Percentiles rank a stretch among this genome's conserved stretches.
phyloP scores from a whole-genome alignment of 768 basidiomycete genomes.

The Heimioporus sp. region DNA sequence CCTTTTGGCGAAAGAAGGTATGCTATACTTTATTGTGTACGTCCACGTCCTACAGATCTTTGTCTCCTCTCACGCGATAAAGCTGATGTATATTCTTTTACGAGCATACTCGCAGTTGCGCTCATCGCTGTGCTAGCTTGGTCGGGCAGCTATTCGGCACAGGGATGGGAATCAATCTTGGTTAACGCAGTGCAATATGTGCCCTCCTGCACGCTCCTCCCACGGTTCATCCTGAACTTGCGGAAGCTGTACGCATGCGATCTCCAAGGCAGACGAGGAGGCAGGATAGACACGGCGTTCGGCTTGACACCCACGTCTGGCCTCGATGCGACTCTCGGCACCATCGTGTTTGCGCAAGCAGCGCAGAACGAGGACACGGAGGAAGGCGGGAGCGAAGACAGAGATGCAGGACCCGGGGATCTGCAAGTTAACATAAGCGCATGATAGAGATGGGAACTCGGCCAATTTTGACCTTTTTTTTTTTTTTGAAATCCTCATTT shows the following conservation, averaged over 20 bases:
- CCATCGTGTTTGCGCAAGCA: not conserved
- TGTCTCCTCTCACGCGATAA: not conserved
- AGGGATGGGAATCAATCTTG: not conserved
- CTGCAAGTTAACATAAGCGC: no score
- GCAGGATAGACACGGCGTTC: not conserved
- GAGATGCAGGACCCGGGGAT: no score
- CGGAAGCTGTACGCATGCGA: not conserved
- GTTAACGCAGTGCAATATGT: not conserved
- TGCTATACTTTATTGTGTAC: constrained; percentile 1
- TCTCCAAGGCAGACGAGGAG: not conserved
- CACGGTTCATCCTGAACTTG: constrained; percentile 1
- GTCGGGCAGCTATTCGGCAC: not conserved
- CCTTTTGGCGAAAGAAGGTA: not conserved
- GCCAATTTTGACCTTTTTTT: no score
- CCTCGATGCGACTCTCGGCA: not conserved
- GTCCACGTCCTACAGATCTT: not conserved
- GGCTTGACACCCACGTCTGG: not conserved
- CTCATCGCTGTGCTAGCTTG: not conserved
- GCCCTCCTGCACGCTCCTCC: not conserved
- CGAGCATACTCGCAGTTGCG: not conserved
- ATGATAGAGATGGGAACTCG: no score
- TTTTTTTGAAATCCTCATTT: no score
- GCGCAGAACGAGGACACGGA: no score
- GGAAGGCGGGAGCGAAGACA: no score
- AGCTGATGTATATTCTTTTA: not conserved